Base-by-base conservation (phyloP, 371 early-diverging fungal genomes). In the Circinella umbellata region DNA sequence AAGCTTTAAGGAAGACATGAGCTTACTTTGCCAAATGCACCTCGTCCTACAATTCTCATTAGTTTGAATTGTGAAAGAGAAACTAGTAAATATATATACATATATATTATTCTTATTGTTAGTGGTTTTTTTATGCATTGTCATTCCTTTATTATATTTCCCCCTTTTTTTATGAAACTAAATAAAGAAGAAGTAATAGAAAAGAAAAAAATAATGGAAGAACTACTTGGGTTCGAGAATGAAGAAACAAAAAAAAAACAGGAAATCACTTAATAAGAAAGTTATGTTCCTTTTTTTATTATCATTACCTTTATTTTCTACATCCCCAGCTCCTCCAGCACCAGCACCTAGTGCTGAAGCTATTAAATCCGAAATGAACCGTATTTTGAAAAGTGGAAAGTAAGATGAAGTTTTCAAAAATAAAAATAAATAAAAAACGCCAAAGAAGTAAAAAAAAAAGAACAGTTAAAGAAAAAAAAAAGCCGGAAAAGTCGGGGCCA, bases 11-110 rank as follows among this genome's bases (percentile, higher is more conserved):
- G 15, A 47, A 15, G n/a, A 54, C 17, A 54, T 8, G 7, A 54
- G 20, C 54, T 70, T 67, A 93, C 92, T 86, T 93, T 93, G 68
- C 93, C 93, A 74, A 93, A 93, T 1, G 91, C 89, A 42, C 93
- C 93, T 63, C 89, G 81, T 14, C 92, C 92, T 68, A 93, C 88
- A 66, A 87, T 84, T 39, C 89, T 77, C 74, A 88, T 79, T 18
- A 93, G 74, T 54, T 89, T 86, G 76, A 93, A 93, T n/a, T 91
- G 91, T 8, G 84, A 73, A 37, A 92, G 78, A 13, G 61, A 46
- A 34, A 64, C 69, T 69, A 36, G n/a, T 35, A 62, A 37, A 42
- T 42, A 53, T 61, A 47, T 47, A 9, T 9, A 47, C 3, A 47
- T 9, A 15, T 47, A 9, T 15, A 47, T 47, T 47, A 47, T 15